A percentile compares a stretch with the other conserved stretches of the same genome.
Conservation (phyloP, 495 filamentous ascomycete genomes). For the Barbatosphaeria neglecta region DNA sequence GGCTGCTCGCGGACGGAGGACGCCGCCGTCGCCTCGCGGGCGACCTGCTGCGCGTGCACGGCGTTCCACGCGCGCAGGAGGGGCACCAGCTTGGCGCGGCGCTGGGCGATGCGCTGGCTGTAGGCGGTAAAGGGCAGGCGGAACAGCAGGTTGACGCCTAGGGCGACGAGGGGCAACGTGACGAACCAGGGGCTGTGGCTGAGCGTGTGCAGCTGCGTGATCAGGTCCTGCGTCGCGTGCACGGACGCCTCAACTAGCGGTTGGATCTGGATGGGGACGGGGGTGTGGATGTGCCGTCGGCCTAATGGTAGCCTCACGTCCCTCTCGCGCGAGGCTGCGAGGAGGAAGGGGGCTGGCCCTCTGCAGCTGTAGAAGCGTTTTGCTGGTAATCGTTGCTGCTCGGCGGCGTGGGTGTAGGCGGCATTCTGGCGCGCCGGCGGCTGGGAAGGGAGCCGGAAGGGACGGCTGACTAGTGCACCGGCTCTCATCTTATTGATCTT, state of each 20-base stretch:
- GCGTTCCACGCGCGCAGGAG: conserved; percentile 39
- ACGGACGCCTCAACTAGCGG: conserved; percentile 32
- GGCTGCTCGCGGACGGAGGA: conserved; percentile 2
- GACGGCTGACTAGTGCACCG: not conserved
- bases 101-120: conserved; percentile 26
- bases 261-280: not conserved
- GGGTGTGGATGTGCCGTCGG: not conserved
- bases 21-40: conserved; percentile 4
- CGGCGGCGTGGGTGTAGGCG: no score
- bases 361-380: not conserved
- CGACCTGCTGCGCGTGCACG: conserved; percentile 15
- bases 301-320: not conserved
- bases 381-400: no score
- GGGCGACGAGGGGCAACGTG: conserved; percentile 57
- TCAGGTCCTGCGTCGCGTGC: conserved; percentile 38
- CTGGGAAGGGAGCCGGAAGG: no score
- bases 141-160: conserved; percentile 46
- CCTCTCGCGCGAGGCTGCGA: not conserved
- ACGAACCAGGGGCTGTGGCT: conserved; percentile 57
- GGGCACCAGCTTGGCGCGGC: conserved; percentile 34
- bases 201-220: conserved; percentile 49
- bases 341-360: not conserved
- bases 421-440: no score
- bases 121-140: conserved; percentile 51
- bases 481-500: not conserved